Evolutionary conservation across 2,329 filamentous ascomycete genomes (phyloP).

Genomic region (Xylaria sp.): DNA sequence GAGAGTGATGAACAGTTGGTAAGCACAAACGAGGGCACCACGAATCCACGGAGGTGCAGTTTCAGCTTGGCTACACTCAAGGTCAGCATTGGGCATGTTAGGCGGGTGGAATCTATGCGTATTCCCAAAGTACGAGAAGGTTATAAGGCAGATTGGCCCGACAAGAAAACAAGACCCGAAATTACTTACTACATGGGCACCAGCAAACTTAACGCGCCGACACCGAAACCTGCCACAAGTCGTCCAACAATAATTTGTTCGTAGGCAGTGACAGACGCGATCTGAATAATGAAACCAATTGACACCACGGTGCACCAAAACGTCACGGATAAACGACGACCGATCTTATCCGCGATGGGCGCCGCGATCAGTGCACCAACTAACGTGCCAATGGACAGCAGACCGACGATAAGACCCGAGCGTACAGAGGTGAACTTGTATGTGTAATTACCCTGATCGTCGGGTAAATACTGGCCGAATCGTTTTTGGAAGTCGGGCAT

Average conservation of each 20-base stretch:
- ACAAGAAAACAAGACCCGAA: too few species aligned
- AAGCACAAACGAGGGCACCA: conserved; percentile 72
- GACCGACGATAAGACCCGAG: conserved; percentile 68
- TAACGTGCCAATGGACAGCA: conserved; percentile 70
- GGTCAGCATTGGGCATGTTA: neutral
- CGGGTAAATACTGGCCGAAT: conserved; percentile 58
- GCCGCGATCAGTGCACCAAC: conserved; percentile 70
- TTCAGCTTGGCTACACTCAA: conserved; percentile 65
- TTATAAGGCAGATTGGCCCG: too few species aligned
- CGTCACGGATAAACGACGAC: conserved; percentile 71
- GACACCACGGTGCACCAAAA: conserved; percentile 70
- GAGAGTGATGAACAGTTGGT: conserved; percentile 78
- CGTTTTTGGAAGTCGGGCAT: conserved; percentile 67
- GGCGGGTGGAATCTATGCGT: neutral
- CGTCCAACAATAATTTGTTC: conserved; percentile 74
- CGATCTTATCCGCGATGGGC: conserved; percentile 72
- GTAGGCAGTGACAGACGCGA: conserved; percentile 66
- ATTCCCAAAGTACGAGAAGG: neutral
- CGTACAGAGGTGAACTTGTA: conserved; percentile 63
- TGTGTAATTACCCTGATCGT: conserved; percentile 48
- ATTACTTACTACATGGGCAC: conserved; percentile 70
- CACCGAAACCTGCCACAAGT: conserved; percentile 73
- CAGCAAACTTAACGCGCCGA: conserved; percentile 72
- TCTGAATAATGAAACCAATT: conserved; percentile 75
- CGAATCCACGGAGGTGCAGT: conserved; percentile 74